Conservation (phyloP, 495 filamentous ascomycete genomes). For the Aspergillus carlsbadensis region DNA sequence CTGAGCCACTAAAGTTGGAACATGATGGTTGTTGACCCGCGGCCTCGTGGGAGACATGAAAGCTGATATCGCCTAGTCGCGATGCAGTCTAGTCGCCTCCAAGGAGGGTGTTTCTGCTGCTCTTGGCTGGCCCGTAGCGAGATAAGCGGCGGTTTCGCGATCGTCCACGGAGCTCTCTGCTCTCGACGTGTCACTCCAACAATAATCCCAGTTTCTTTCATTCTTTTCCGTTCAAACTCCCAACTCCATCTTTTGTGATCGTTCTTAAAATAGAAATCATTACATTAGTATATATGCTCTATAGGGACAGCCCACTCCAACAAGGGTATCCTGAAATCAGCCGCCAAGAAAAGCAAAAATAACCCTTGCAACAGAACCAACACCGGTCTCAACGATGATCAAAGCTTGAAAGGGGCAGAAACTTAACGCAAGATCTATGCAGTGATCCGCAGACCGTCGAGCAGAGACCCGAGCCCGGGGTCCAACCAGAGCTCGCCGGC, state of each 20-base stretch:
- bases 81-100: background rate
- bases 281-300: constrained; percentile 19
- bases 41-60: background rate
- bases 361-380: constrained; percentile 9
- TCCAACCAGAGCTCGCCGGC: constrained; percentile 3
- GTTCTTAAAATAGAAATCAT: constrained; percentile 5
- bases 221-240: background rate
- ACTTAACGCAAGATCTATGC: constrained; percentile 4
- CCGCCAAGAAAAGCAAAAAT: background rate
- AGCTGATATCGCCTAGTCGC: background rate
- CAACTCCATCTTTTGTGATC: background rate
- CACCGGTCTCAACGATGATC: constrained; percentile 2
- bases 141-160: background rate
- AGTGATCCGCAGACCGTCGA: background rate
- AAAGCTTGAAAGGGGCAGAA: background rate
- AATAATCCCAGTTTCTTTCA: background rate
- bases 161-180: no score
- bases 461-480: background rate
- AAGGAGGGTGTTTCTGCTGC: background rate
- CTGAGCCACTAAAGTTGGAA: background rate
- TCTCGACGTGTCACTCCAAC: no score
- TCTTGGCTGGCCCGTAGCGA: background rate
- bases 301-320: constrained; percentile 12
- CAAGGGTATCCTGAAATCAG: constrained; percentile 8
- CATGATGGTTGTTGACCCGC: background rate